A percentile compares a stretch with the other conserved stretches of the same genome.
These are phyloP conservation scores for Penicillium egyptiacum DNA, from an alignment of 495 filamentous ascomycete species.

Conservation along the genomic window DNA sequence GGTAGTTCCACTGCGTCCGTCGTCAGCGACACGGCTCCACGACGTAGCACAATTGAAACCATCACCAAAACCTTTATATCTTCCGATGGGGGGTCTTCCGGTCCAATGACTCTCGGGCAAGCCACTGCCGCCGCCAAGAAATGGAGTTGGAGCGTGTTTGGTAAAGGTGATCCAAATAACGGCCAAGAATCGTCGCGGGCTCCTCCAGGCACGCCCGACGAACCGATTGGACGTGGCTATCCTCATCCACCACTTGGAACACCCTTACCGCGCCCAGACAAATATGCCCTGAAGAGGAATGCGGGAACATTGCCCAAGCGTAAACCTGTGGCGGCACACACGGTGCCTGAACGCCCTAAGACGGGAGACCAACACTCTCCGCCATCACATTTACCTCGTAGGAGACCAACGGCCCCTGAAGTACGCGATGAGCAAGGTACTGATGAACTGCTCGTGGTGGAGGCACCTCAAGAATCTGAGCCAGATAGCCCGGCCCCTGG, in stretches of 20 bases:
- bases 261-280: slow-evolving; percentile 72
- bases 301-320: slow-evolving; percentile 60
- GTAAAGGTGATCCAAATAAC: slow-evolving; percentile 48
- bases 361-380: slow-evolving; percentile 25
- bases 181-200: slow-evolving; percentile 34
- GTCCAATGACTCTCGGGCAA: slow-evolving; percentile 61
- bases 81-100: slow-evolving; percentile 37
- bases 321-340: slow-evolving; percentile 53
- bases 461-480: slow-evolving; percentile 53
- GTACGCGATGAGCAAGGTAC: slow-evolving; percentile 17
- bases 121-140: slow-evolving; percentile 78
- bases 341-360: slow-evolving; percentile 32
- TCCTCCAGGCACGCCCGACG: slow-evolving; percentile 54
- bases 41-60: slow-evolving; percentile 45
- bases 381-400: slow-evolving; percentile 35
- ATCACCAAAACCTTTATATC: slow-evolving; percentile 37
- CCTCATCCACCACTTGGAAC: slow-evolving; percentile 54
- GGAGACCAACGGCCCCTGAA: slow-evolving; percentile 37
- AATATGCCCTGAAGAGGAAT: slow-evolving; percentile 57
- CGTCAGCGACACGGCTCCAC: slow-evolving; percentile 34
- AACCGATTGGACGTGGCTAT: slow-evolving; percentile 70
- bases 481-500: slow-evolving; percentile 47
- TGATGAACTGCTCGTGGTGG: slow-evolving; percentile 52
- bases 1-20: slow-evolving; percentile 34
- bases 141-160: slow-evolving; percentile 76